These are phyloP conservation scores for Cyathus striatus DNA, from an alignment of 768 basidiomycete genomes.

Conservation along the genomic window DNA sequence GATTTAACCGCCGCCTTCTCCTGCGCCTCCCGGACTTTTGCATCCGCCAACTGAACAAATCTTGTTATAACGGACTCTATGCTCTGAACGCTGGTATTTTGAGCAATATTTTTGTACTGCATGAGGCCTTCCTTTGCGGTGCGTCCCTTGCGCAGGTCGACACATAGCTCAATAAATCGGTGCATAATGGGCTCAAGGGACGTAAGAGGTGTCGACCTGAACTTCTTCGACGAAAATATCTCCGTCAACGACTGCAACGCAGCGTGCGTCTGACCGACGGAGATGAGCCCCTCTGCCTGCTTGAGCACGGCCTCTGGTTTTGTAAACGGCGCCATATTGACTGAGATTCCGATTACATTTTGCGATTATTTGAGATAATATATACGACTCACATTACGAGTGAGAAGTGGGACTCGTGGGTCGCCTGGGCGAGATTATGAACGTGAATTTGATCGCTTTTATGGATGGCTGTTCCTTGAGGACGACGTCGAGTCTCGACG, in stretches of 20 bases:
- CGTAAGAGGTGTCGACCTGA: conserved; percentile 83
- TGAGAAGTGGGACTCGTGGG: conserved; percentile 3
- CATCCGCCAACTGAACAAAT: conserved; percentile 78
- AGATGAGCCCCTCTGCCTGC: conserved; percentile 88
- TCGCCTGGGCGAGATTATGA: too few relatives aligned
- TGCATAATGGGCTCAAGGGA: conserved; percentile 94
- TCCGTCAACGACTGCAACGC: conserved; percentile 88
- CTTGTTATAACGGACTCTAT: conserved; percentile 89
- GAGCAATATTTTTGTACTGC: conserved; percentile 97
- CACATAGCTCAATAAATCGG: conserved; percentile 94
- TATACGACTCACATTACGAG: conserved; percentile 15
- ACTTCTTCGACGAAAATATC: conserved; percentile 93
- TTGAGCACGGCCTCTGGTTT: conserved; percentile 90
- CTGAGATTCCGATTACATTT: conserved; percentile 4
- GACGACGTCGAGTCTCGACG: too few relatives aligned
- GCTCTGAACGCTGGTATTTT: conserved; percentile 84
- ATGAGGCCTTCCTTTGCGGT: conserved; percentile 94
- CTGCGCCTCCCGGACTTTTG: conserved; percentile 81
- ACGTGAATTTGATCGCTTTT: too few relatives aligned
- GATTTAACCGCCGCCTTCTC: conserved; percentile 77
- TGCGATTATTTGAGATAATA: background rate
- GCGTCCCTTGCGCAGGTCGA: conserved; percentile 89
- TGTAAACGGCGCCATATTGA: conserved; percentile 79
- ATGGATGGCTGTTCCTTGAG: too few relatives aligned
- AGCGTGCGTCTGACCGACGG: conserved; percentile 86